Percentiles rank a stretch among this genome's conserved stretches.
phyloP scores from a whole-genome alignment of 129 eudicot species.

The Saposhnikovia divaricata region DNA sequence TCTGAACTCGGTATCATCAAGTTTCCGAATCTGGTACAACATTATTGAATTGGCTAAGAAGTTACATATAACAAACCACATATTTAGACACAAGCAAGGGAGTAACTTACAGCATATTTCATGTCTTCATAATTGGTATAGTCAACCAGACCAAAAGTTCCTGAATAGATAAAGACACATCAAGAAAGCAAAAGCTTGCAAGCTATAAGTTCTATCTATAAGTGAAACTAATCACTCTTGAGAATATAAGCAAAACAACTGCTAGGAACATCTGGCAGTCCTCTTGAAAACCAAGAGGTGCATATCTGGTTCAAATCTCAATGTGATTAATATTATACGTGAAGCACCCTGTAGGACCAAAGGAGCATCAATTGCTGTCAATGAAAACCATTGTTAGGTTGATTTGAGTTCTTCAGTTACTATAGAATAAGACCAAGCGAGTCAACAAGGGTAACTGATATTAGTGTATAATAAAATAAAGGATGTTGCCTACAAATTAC shows the following conservation, averaged over 20 bases:
- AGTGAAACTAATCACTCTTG: not conserved
- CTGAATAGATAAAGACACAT: conserved; percentile 20
- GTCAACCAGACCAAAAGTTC: conserved; percentile 61
- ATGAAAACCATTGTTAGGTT: not conserved
- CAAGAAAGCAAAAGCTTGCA: not conserved
- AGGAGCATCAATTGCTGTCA: not conserved
- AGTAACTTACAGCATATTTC: conserved; percentile 58
- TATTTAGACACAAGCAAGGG: too few species aligned
- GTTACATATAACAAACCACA: not conserved
- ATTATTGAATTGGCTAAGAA: not conserved
- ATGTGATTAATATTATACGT: not conserved
- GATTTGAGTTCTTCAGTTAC: not conserved
- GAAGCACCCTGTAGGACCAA: not conserved
- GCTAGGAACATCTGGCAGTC: not conserved
- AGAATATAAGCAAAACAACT: not conserved
- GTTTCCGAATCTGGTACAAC: conserved; percentile 6
- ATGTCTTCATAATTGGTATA: conserved; percentile 57
- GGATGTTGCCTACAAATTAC: not conserved
- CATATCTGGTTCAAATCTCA: not conserved
- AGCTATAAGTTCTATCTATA: not conserved
- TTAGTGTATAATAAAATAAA: not conserved
- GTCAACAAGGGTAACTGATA: not conserved
- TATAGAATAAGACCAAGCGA: not conserved
- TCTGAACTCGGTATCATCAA: conserved; percentile 5
- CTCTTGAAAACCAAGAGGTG: not conserved